Evolutionary conservation across 805 yeast species (phyloP).

Genomic region (Lipomyces sp.): DNA sequence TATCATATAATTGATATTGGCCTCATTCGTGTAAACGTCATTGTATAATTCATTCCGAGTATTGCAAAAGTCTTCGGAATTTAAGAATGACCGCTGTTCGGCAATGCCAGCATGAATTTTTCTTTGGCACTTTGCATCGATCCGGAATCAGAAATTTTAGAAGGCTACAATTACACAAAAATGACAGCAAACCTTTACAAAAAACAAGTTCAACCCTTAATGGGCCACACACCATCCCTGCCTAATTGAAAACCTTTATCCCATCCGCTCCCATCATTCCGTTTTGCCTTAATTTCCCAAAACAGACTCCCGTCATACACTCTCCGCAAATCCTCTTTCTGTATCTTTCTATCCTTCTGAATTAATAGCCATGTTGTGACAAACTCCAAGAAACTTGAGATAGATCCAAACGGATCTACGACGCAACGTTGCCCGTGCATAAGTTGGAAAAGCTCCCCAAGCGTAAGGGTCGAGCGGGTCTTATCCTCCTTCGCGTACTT

Average conservation of each 20-base stretch:
- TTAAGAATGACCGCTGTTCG: too few relatives aligned
- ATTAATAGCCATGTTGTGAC: conserved; percentile 8
- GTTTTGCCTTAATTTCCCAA: neutral
- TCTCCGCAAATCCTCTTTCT: conserved; percentile 9
- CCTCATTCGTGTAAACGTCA: too few relatives aligned
- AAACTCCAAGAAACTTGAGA: conserved; percentile 1
- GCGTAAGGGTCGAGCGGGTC: neutral
- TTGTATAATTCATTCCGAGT: too few relatives aligned
- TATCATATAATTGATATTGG: too few relatives aligned
- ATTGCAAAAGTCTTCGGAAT: too few relatives aligned
- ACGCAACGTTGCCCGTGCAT: conserved; percentile 6
- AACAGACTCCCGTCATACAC: conserved; percentile 10
- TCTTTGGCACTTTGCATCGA: too few relatives aligned
- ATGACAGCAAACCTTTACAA: too few relatives aligned
- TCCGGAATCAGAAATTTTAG: too few relatives aligned
- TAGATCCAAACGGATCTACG: conserved; percentile 14
- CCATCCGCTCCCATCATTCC: neutral
- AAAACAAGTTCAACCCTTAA: neutral
- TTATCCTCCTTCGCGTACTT: conserved; percentile 11
- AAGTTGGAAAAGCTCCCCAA: conserved; percentile 1
- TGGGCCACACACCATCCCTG: conserved; percentile 1
- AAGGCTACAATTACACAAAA: too few relatives aligned
- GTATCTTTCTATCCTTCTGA: conserved; percentile 2
- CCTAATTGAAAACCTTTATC: conserved; percentile 4
- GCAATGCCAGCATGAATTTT: too few relatives aligned